Evolutionary conservation across 805 yeast genomes (phyloP), one percentile per base, ranked within the genome.

Genomic region (Ogataea saltuana): DNA sequence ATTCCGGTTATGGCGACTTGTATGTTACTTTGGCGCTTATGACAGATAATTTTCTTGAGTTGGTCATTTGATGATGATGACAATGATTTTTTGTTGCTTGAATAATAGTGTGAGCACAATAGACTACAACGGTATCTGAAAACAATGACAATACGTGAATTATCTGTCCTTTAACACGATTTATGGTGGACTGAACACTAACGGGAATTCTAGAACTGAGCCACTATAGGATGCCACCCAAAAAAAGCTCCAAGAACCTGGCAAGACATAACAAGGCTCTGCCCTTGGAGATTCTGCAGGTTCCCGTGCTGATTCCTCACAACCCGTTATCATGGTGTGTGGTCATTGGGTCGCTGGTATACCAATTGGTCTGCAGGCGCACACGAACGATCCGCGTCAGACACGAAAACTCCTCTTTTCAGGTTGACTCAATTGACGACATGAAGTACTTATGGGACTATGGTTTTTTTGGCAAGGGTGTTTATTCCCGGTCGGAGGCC

Each of bases 391-490:
- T 46, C 1, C 38, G 27, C 6, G 49, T 53, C 6, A 15, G 16
- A 2, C 49, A 40, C 30, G 48, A 49, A 18, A 49, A 46, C 23
- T 28, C 41, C 9, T 40, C 52, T 2, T 77, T 76, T 50, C 67
- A 63, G 31, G 75, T 85, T 4, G 51, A 49, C 2, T 69, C 70
- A 33, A 63, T 62, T 1, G 50, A 57, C 0, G 80, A 74, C 23
- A 82, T 83, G 79, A 51, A 56, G 16, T 63, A 64, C 29, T 65
- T 93, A 2, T 93, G 98, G 98, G 64, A 71, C 13, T 75, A 75
- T 53, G 99, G 99, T 1, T 93, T 89, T 59, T 93, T 88, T 59
- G 99, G 99, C 6, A 93, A 91, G 58, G 99, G 98, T 2, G 76
- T 78, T 2, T 67, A 89, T 33, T 86, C 96, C 26, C 71, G 99